A percentile compares a stretch with the other conserved stretches of the same genome.
Evolutionary conservation across 305 asterid genomes (phyloP).

Genomic region (Fraxinus velutina): DNA sequence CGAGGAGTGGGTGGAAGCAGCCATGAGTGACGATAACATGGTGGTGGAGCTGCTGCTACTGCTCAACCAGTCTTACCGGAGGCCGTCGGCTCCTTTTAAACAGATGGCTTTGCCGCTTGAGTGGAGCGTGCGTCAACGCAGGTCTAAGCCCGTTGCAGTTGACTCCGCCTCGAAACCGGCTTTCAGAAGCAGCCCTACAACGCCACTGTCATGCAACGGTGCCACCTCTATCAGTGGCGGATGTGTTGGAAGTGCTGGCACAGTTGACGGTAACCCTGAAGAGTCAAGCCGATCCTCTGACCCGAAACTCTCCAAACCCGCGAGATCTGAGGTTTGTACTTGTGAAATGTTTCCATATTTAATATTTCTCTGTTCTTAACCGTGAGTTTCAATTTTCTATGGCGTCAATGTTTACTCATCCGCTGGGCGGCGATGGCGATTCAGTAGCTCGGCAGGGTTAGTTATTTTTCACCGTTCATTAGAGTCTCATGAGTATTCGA

Average conservation of each 20-base stretch:
- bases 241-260: constrained; percentile 30
- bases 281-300: constrained; percentile 34
- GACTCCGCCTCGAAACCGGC: constrained; percentile 9
- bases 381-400: not conserved
- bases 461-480: constrained; percentile 2
- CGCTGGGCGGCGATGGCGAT: constrained; percentile 16
- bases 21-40: not conserved
- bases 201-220: constrained; percentile 60
- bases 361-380: not conserved
- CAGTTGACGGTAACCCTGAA: constrained; percentile 31
- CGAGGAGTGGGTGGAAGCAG: constrained; percentile 8
- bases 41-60: constrained; percentile 5
- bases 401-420: not conserved
- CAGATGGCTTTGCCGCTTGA: constrained; percentile 31
- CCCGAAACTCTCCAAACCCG: constrained; percentile 21
- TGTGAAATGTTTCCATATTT: not conserved
- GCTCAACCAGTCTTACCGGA: not conserved
- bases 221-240: constrained; percentile 56
- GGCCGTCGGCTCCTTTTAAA: constrained; percentile 6
- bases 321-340: constrained; percentile 56
- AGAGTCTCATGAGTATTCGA: constrained; percentile 24
- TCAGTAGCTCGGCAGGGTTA: not conserved
- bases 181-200: constrained; percentile 48
- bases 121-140: constrained; percentile 61
- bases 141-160: constrained; percentile 39